Evolutionary conservation across 2,329 filamentous ascomycete species (phyloP).

Genomic region (Claviceps spartinae): DNA sequence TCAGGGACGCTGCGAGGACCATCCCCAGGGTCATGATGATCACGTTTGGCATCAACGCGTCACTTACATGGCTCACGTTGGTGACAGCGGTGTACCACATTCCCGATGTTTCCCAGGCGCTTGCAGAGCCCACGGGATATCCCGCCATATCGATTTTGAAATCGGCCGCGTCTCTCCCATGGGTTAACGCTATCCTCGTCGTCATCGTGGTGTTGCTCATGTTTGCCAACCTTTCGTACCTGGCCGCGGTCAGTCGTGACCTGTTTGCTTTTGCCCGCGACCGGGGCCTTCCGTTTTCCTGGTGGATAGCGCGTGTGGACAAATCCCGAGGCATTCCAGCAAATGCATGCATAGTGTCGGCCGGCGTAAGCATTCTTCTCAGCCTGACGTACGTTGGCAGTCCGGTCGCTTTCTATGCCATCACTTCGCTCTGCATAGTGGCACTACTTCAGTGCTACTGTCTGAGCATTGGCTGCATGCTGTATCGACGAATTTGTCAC

Average conservation of each 20-base stretch:
- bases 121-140: conserved; percentile 4
- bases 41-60: conserved; percentile 1
- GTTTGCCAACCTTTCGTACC: conserved; percentile 3
- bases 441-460: conserved; percentile 8
- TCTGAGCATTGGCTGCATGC: conserved; percentile 8
- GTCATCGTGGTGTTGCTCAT: conserved; percentile 5
- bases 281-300: conserved; percentile 2
- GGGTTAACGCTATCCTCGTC: conserved; percentile 3
- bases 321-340: conserved; percentile 4
- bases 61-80: neutral
- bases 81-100: conserved; percentile 6
- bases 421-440: conserved; percentile 7
- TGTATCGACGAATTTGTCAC: conserved; percentile 6
- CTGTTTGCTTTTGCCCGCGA: conserved; percentile 6
- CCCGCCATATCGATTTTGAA: conserved; percentile 5
- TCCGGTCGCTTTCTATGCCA: conserved; percentile 9
- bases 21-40: conserved; percentile 7
- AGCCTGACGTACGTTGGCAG: conserved; percentile 9
- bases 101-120: conserved; percentile 3
- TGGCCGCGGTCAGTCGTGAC: conserved; percentile 4
- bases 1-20: conserved; percentile 7
- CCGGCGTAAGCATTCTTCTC: conserved; percentile 1
- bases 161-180: conserved; percentile 5
- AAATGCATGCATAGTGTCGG: conserved; percentile 7
- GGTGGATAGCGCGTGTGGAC: neutral